Base-by-base conservation (phyloP, 306 rosid genomes). In the Cicer judaicum region DNA sequence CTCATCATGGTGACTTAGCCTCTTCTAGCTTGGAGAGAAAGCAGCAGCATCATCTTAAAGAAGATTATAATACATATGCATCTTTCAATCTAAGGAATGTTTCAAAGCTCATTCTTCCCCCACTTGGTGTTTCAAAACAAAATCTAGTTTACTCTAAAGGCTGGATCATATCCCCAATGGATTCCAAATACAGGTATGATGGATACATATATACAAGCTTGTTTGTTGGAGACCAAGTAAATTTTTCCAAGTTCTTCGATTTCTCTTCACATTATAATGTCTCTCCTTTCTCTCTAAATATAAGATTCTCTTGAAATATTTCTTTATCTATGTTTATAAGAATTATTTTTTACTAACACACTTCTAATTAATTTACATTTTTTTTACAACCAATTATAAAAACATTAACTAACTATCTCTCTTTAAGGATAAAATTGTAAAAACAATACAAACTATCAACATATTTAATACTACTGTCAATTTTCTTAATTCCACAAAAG, bases 51-150 rank as follows among this genome's bases (percentile, higher is more conserved):
- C 74, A 56, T 24, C 24, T 60, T 47, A 82, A 81, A 57, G 85
- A 85, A 21, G 73, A 50, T 9, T 29, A 14, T 16, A 79, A 76
- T 53, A 55, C 85, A 12, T 53, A 82, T 13, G 12, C 84, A 10
- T 73, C 91, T 43, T 80, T 88, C 55, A 80, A 60, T 82, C 75
- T 90, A 36, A 52, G 78, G 21, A 89, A 86, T 73, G 70, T 94
- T 38, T 94, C 98, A 7, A 94, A 94, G 87, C 76, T 94, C 47
- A 90, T 91, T 68, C 94, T 94, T 82, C 98, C 98, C 0, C 98
- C 98, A 19, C 83, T 94, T 44, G 98, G 98, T 64, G 91, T 53
- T 78, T 87, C 98, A 7, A 86, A 70, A 71, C 91, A 84, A 42
- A 88, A 77, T 52, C 87, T 76, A 4, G 71, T 77, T 0, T 40